Evolutionary conservation across 495 filamentous ascomycete genomes (phyloP), one percentile per base, ranked within the genome.

Genomic region (Penicillium chermesinum): DNA sequence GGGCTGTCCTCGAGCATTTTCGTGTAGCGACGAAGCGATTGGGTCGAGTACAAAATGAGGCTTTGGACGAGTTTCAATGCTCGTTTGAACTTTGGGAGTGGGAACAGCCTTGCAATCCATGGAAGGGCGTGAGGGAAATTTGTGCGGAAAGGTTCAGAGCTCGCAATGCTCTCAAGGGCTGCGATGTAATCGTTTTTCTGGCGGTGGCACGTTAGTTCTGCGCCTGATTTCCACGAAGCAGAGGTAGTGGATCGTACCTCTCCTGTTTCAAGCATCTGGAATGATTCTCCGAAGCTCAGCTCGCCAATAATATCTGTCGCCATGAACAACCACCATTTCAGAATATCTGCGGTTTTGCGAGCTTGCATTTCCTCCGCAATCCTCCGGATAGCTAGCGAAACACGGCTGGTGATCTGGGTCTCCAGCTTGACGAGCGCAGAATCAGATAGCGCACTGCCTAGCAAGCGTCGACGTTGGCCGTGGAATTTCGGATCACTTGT

Each of bases 241-340:
- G 27, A 14, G 5, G 25, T 30, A 25, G 16, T 20, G 18, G 16
- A 25, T 49, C 22, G 25, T 46, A 75, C 71, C 62, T 73, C 55
- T 7, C 73, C 78, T 3, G 48, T 54, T 41, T 83, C 77, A 2
- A 82, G 63, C 67, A 75, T 77, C 2, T 59, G 59, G 48, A 84
- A 82, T 0, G 72, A 75, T 20, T 80, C 75, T 0, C 81, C 80
- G 57, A 84, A 85, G 13, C 65, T 73, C 14, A 83, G 57, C 15
- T 80, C 67, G 1, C 70, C 71, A 34, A 81, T 76, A 3, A 81
- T 65, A 44, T 84, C 81, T 0, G 74, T 74, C 9, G 76, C 64
- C 74, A 83, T 72, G 40, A 79, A 78, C 17, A 73, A 48, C 63
- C 66, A 79, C 81, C 81, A 84, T 44, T 77, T 75, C 42, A 70